A percentile compares a stretch with the other conserved stretches of the same genome.
Evolutionary conservation across 2,329 filamentous ascomycete genomes (phyloP).

Genomic region (Trichoderma oligosporum): DNA sequence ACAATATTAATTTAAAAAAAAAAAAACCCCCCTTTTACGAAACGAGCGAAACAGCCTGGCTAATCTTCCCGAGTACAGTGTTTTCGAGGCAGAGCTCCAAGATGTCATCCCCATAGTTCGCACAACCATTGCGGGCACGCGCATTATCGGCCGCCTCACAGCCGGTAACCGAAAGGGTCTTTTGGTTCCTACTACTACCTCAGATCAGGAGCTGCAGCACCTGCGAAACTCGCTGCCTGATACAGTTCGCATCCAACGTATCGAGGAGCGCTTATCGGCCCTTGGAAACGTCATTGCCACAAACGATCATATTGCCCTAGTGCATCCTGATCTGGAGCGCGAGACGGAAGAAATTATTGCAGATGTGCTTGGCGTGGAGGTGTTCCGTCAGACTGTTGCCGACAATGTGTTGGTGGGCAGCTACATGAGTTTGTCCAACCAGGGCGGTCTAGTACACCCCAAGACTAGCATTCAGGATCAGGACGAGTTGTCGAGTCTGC

Average conservation of each 20-base stretch:
- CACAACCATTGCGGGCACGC: conserved; percentile 91
- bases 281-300: conserved; percentile 95
- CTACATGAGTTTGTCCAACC: conserved; percentile 95
- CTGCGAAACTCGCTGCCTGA: conserved; percentile 93
- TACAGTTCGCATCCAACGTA: conserved; percentile 87
- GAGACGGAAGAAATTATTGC: conserved; percentile 99
- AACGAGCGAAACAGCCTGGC: not conserved
- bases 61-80: conserved; percentile 44
- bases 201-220: conserved; percentile 97
- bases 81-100: conserved; percentile 96
- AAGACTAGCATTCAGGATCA: conserved; percentile 97
- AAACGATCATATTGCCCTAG: conserved; percentile 94
- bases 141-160: conserved; percentile 93
- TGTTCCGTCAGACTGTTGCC: conserved; percentile 90
- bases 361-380: conserved; percentile 84
- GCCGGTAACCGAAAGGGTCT: conserved; percentile 96
- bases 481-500: conserved; percentile 87
- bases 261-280: conserved; percentile 93
- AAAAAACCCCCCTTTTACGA: not conserved
- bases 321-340: conserved; percentile 93
- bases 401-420: conserved; percentile 95
- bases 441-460: conserved; percentile 93
- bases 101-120: conserved; percentile 96
- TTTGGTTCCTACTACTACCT: conserved; percentile 90
- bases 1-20: no score